Base-by-base conservation (phyloP, 768 basidiomycete genomes). In the Symmetrospora coprosmae region DNA sequence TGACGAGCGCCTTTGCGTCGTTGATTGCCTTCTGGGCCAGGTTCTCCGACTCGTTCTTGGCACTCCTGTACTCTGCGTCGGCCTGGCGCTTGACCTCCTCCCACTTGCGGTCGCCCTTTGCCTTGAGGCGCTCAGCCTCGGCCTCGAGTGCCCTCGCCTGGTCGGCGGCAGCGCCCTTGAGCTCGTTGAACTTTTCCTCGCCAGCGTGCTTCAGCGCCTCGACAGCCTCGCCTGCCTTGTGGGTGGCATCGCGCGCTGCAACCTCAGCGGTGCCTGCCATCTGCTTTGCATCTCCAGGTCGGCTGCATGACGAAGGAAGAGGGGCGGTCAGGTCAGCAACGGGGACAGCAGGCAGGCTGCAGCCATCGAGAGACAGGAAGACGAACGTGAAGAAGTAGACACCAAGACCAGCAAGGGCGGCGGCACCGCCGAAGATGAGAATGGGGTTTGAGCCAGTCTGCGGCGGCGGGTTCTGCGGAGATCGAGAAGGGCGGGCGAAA, bases 301-400 rank as follows among this genome's bases (percentile, higher is more conserved):
- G 33, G n/a, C n/a, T n/a, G n/a, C n/a, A n/a, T n/a, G n/a, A n/a
- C 5, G 14, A 27, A 25, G 47, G 23, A 7, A 19, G 28, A 27
- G 7, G 23, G 47, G 7, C n/a, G 14, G 9, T 46, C n/a, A 46
- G 45, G 11, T 46, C 21, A 9, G 45, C 45, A 46, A 23, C 9
- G 9, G n/a, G 9, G n/a, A 23, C n/a, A 46, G 38, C n/a, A n/a
- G n/a, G n/a, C n/a, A n/a, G n/a, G n/a, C n/a, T n/a, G n/a, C n/a
- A n/a, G n/a, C n/a, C n/a, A n/a, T n/a, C n/a, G n/a, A n/a, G n/a
- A n/a, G n/a, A n/a, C n/a, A n/a, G n/a, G n/a, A n/a, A 27, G 17
- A 50, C 49, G n/a, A 39, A 25, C 9, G 55, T 58, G 55, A 58
- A 58, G 55, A 58, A 58, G 55, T 58, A 58, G 55, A 58, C 55